Percentiles rank a stretch among this genome's conserved stretches.
These are phyloP conservation scores for Backusella liffmaniae DNA, from an alignment of 192 early-diverging fungal species.

Conservation along the genomic window DNA sequence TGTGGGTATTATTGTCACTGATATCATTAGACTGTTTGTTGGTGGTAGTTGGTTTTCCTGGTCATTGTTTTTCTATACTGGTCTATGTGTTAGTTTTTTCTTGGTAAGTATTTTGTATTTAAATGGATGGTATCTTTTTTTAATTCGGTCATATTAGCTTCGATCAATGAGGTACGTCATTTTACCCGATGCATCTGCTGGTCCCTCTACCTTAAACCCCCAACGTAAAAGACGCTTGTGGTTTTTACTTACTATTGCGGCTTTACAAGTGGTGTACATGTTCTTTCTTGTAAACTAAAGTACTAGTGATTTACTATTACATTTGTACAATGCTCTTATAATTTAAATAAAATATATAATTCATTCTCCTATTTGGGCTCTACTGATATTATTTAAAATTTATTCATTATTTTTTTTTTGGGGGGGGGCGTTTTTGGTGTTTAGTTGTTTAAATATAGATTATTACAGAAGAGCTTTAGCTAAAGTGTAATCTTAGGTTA, in stretches of 20 bases:
- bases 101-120: conserved; percentile 53
- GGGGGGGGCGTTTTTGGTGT: too few relatives aligned
- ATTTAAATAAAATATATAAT: conserved; percentile 1
- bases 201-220: conserved; percentile 56
- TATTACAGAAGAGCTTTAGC: too few relatives aligned
- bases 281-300: conserved; percentile 59
- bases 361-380: too few relatives aligned
- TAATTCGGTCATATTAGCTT: conserved; percentile 38
- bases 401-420: too few relatives aligned
- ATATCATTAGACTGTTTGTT: conserved; percentile 43
- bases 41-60: conserved; percentile 60
- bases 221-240: conserved; percentile 82
- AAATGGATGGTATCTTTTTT: not conserved
- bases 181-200: conserved; percentile 63
- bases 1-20: conserved; percentile 66
- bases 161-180: conserved; percentile 75
- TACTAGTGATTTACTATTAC: not conserved
- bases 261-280: conserved; percentile 77
- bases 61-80: conserved; percentile 70
- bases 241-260: conserved; percentile 84
- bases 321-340: not conserved
- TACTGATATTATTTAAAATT: too few relatives aligned
- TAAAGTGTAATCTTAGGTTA: too few relatives aligned
- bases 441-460: too few relatives aligned
- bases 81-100: conserved; percentile 82